Evolutionary conservation across 495 filamentous ascomycete genomes (phyloP), one percentile per base, ranked within the genome.

Genomic region (Aspergillus cristatus): DNA sequence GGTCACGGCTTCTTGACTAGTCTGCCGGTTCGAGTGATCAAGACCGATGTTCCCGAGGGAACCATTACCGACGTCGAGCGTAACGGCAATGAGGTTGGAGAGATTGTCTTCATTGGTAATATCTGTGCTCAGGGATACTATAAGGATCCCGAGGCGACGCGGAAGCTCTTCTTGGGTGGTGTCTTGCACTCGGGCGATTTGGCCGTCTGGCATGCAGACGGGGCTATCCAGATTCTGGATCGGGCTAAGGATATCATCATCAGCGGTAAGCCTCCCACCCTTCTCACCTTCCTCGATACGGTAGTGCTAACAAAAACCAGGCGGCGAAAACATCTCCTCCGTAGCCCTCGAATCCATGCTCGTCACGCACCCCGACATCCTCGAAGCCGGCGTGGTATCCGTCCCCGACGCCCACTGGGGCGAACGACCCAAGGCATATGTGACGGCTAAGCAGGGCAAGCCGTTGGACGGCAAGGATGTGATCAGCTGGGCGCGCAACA

Each of bases 211-310:
- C 84, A 94, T 53, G 70, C 80, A 1, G 89, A 97, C 51, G 88
- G 90, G 1, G 79, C 84, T 34, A 76, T 88, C 31, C 86, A 96
- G 67, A 95, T 98, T 45, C 68, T 93, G 43, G 91, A 98, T 58
- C 72, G 91, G 25, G 84, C 85, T 3, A 98, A 97, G 65, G 91
- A 98, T 55, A 96, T 98, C 32, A 97, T 98, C 35, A 98, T 98
- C 42, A 94, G 86, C 45, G 91, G 87, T 89, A 69, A 38, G 74
- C 63, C 8, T 17, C 17, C n/a, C 20, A 24, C 20, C 4, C 4
- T 24, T 8, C 20, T 8, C 20, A 24, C 20, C 4, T 13, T 17
- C 31, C 17, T 40, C 13, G 7, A 13, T 37, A 18, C 8, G n/a
- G 41, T 28, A 55, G n/a, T n/a, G n/a, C 28, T 49, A 14, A 34